These are phyloP conservation scores for Yarrowia sp. DNA, from an alignment of 805 yeast genomes.

Conservation along the genomic window DNA sequence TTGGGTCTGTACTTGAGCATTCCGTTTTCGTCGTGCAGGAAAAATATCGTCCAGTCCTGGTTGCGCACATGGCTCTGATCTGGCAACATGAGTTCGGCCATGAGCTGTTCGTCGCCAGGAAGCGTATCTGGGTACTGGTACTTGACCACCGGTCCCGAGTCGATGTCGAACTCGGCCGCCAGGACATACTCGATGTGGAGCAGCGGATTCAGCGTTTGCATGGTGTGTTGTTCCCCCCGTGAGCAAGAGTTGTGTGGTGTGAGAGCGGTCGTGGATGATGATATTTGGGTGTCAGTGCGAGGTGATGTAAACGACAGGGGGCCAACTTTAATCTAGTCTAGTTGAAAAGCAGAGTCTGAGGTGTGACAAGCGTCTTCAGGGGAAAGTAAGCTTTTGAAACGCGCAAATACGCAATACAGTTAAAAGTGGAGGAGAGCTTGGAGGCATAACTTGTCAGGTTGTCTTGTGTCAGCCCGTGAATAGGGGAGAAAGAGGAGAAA, in stretches of 20 bases:
- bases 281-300: no score
- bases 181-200: conserved; percentile 62
- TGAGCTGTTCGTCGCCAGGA: conserved; percentile 45
- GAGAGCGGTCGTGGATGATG: not conserved
- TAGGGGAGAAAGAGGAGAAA: no score
- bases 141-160: conserved; percentile 69
- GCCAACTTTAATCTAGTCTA: conserved; percentile 11
- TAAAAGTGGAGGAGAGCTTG: not conserved
- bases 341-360: not conserved
- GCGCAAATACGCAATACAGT: conserved; percentile 14
- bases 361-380: not conserved
- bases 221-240: conserved; percentile 3
- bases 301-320: conserved; percentile 28
- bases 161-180: conserved; percentile 81
- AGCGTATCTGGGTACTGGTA: conserved; percentile 62
- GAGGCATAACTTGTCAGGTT: no score
- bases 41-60: conserved; percentile 63
- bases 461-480: not conserved
- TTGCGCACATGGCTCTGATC: conserved; percentile 63
- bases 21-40: conserved; percentile 49
- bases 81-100: conserved; percentile 67
- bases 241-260: not conserved
- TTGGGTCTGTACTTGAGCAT: conserved; percentile 38
- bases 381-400: conserved; percentile 26
- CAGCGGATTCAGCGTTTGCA: conserved; percentile 31